A percentile compares a stretch with the other conserved stretches of the same genome.
Evolutionary conservation across 108 stramenopile genomes (phyloP).

Genomic region (Cyclostephanos tholiformis): DNA sequence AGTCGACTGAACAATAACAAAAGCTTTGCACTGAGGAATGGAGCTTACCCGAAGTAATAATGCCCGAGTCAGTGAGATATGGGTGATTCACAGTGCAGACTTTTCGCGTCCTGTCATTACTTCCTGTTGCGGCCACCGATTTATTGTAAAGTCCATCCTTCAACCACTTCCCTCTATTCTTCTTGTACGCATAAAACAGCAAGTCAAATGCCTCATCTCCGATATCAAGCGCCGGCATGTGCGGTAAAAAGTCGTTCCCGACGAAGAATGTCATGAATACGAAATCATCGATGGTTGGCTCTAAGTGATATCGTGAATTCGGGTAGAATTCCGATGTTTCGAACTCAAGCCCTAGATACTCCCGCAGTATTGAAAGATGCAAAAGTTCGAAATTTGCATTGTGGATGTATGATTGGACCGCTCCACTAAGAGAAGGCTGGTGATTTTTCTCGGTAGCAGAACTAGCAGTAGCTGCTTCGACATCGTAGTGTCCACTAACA

Average conservation of each 20-base stretch:
- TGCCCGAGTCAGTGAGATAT: constrained; percentile 92
- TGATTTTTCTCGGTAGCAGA: background rate
- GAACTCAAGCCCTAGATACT: constrained; percentile 96
- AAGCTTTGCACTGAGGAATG: no score
- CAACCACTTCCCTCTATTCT: constrained; percentile 69
- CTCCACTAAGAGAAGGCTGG: constrained; percentile 40
- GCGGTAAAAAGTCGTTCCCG: constrained; percentile 98
- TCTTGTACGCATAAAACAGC: constrained; percentile 91
- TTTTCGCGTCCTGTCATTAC: constrained; percentile 1
- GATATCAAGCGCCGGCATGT: constrained; percentile 95
- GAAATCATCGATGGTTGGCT: constrained; percentile 97
- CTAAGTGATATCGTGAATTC: constrained; percentile 71
- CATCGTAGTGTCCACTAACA: constrained; percentile 3
- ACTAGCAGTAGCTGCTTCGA: background rate
- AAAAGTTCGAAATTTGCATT: constrained; percentile 95
- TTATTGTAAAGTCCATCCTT: constrained; percentile 71
- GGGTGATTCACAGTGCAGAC: constrained; percentile 46
- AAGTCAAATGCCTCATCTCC: constrained; percentile 95
- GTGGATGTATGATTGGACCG: constrained; percentile 62
- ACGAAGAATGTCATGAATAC: constrained; percentile 98
- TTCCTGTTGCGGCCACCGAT: constrained; percentile 4
- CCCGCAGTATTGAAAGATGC: constrained; percentile 92
- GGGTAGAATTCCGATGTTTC: constrained; percentile 65
- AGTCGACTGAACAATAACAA: no score
- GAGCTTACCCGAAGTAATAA: constrained; percentile 22